A percentile compares a stretch with the other conserved stretches of the same genome.
Evolutionary conservation across 805 yeast genomes (phyloP).

Genomic region (Saturnispora quitensis): DNA sequence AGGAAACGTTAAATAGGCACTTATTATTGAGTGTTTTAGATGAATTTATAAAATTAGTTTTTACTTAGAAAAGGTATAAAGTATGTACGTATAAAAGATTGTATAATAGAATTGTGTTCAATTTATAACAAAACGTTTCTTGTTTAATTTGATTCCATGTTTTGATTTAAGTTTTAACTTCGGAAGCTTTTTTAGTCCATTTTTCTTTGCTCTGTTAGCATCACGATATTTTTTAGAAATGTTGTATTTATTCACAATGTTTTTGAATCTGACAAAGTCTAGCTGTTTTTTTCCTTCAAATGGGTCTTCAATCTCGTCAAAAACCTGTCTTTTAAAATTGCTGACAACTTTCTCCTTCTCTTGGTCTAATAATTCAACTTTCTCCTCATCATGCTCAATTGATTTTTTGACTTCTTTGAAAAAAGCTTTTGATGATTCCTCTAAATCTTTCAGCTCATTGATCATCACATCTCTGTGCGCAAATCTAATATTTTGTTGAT

Average conservation of each 20-base stretch:
- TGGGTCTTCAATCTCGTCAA: background rate
- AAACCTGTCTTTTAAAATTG: background rate
- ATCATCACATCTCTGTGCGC: background rate
- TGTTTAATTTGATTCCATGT: background rate
- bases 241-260: background rate
- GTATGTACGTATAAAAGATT: background rate
- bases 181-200: background rate
- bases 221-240: background rate
- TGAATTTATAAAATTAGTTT: slow-evolving; percentile 39
- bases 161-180: background rate
- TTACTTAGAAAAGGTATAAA: slow-evolving; percentile 13
- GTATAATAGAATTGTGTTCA: background rate
- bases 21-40: slow-evolving; percentile 54
- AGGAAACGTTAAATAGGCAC: slow-evolving; percentile 59
- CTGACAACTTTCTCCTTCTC: background rate
- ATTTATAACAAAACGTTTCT: background rate
- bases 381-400: background rate
- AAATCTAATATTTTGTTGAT: background rate
- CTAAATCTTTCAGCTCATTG: background rate
- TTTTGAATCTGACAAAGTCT: background rate
- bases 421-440: background rate
- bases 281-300: background rate
- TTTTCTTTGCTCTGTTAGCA: background rate
- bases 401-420: background rate
- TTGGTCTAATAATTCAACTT: background rate